Conservation (phyloP, 805 yeast genomes). For the Starmerella cellae region DNA sequence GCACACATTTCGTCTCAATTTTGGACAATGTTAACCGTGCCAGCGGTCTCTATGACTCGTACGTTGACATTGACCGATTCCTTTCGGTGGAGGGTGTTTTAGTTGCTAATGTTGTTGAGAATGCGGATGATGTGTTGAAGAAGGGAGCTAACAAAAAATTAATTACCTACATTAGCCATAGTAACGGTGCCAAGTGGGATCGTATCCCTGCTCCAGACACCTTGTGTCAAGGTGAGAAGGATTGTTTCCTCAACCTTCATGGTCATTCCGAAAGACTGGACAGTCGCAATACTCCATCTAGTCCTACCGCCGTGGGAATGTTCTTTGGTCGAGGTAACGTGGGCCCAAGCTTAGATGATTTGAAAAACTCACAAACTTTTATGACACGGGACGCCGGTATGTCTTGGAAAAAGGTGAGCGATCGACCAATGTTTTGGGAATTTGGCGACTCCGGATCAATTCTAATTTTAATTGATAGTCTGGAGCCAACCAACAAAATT, state of each 20-base stretch:
- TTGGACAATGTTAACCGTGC: constrained; percentile 65
- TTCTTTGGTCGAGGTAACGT: constrained; percentile 90
- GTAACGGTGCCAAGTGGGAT: constrained; percentile 86
- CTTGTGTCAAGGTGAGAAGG: constrained; percentile 43
- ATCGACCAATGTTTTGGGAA: constrained; percentile 82
- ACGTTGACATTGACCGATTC: constrained; percentile 77
- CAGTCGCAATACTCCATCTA: constrained; percentile 70
- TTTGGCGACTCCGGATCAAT: constrained; percentile 91
- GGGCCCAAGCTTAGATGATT: constrained; percentile 44
- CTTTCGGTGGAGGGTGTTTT: constrained; percentile 77
- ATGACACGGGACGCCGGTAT: constrained; percentile 83
- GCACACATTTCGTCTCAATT: constrained; percentile 67
- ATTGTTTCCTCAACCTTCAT: constrained; percentile 73
- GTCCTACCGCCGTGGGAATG: constrained; percentile 80
- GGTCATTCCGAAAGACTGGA: constrained; percentile 83
- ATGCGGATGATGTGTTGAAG: constrained; percentile 34
- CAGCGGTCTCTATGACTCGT: constrained; percentile 36
- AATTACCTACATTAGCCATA: constrained; percentile 64
- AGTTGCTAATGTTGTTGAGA: constrained; percentile 54
- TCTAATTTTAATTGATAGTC: constrained; percentile 53
- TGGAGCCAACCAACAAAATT: constrained; percentile 44
- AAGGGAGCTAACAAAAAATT: constrained; percentile 41
- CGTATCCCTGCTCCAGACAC: constrained; percentile 53
- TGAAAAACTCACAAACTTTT: constrained; percentile 51
- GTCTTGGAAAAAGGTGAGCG: constrained; percentile 67